Base-by-base conservation (phyloP, 345 rosid species). In the Citropsis articulata region DNA sequence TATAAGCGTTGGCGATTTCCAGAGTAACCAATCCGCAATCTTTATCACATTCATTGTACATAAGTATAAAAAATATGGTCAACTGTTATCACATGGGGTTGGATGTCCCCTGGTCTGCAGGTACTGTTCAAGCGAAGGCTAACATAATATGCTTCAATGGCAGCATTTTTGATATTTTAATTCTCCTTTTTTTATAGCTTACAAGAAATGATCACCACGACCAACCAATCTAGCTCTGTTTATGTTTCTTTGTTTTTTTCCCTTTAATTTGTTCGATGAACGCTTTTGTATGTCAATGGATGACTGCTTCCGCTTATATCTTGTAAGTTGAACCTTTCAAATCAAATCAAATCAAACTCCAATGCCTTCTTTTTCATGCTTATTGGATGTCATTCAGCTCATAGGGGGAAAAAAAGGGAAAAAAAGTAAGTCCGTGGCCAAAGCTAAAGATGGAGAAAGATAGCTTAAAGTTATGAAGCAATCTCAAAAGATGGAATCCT, bases 21-120 rank as follows among this genome's bases (percentile, higher is more conserved):
- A 40, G 45, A 9, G 13, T 9, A 9, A 40, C 27, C 24, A 27
- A 35, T 80, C 33, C 63, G 45, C 75, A 64, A 76, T 79, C 73
- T 73, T 4, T 18, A 6, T 72, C 40, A 57, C 77, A 77, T 84
- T 82, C 86, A 84, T 50, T 79, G 87, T 72, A 81, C 79, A 57
- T 56, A 30, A 72, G 28, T 30, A 31, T 53, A 76, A 65, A 56
- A 42, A 56, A 65, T 9, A 12, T 55, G 68, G 84, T 79, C 81
- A 83, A 80, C 75, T 79, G 60, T 70, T 77, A 59, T 83, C 76
- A 75, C 73, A 75, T 79, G 75, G 61, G 71, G 56, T 63, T 78
- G 55, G 77, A 76, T 81, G 75, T 63, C 84, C 71, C 73, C 62
- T 82, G 67, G 69, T 80, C 84, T 66, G 82, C n/a, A 38, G 72